Percentiles rank a stretch among this genome's conserved stretches.
Evolutionary conservation across 2,329 filamentous ascomycete species (phyloP).

Genomic region (Botryotinia calthae): DNA sequence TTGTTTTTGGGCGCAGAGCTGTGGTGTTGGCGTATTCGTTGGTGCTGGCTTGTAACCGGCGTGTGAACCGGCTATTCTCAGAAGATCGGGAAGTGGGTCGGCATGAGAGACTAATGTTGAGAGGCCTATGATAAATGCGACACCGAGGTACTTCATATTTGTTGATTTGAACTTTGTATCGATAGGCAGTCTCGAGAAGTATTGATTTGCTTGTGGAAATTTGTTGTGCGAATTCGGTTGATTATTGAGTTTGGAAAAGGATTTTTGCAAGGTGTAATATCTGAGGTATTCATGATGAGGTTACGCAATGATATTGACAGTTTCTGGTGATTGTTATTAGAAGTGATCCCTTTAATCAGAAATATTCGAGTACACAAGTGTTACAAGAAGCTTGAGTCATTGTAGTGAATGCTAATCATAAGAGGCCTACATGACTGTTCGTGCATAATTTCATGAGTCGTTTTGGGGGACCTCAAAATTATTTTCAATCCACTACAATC

Average conservation of each 20-base stretch:
- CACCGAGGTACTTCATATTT: not conserved
- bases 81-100: not conserved
- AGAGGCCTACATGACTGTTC: not conserved
- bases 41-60: not conserved
- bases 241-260: not conserved
- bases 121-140: not conserved
- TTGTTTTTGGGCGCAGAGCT: not conserved
- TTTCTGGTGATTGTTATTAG: not conserved
- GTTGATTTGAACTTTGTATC: not conserved
- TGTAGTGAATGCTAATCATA: not conserved
- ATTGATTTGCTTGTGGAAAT: not conserved
- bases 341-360: not conserved
- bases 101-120: not conserved
- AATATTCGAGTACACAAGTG: not conserved
- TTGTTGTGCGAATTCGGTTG: not conserved
- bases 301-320: not conserved
- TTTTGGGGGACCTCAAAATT: not conserved
- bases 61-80: not conserved
- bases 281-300: not conserved
- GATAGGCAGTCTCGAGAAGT: not conserved
- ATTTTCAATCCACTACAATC: not conserved
- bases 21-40: not conserved
- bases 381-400: not conserved
- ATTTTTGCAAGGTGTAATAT: not conserved
- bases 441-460: not conserved